A percentile compares a stretch with the other conserved stretches of the same genome.
These are phyloP conservation scores for Spiromastix sp. DNA, from an alignment of 2,329 filamentous ascomycete genomes.

Conservation along the genomic window DNA sequence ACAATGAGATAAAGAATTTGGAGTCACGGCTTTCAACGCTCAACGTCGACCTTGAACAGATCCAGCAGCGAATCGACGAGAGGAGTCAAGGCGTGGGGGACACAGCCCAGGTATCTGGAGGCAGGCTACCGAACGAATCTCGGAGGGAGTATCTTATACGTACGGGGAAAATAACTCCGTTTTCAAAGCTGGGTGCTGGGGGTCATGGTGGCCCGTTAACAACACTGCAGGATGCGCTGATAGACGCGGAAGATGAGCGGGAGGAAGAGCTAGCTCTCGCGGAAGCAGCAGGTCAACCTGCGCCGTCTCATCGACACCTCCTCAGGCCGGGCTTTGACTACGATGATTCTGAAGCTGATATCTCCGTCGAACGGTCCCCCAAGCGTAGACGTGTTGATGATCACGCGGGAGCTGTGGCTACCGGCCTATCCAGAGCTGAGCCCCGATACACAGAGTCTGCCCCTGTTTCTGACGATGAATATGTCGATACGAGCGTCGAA, in stretches of 20 bases:
- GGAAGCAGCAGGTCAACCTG: conserved; percentile 24
- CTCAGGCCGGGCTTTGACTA: conserved; percentile 62
- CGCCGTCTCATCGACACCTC: conserved; percentile 61
- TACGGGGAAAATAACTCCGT: conserved; percentile 95
- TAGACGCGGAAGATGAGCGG: conserved; percentile 69
- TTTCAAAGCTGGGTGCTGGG: conserved; percentile 64
- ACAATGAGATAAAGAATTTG: conserved; percentile 53
- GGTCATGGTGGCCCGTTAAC: conserved; percentile 30
- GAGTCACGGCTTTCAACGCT: conserved; percentile 54
- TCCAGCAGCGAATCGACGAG: conserved; percentile 68
- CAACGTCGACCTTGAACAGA: conserved; percentile 66
- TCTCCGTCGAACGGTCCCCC: conserved; percentile 17
- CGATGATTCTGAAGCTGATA: conserved; percentile 27
- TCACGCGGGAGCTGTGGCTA: neutral
- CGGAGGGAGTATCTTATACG: conserved; percentile 84
- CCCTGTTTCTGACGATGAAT: conserved; percentile 26
- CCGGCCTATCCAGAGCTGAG: neutral
- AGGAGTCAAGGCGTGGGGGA: conserved; percentile 51
- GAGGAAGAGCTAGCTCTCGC: conserved; percentile 41
- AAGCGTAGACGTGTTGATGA: conserved; percentile 28
- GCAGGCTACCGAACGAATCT: conserved; percentile 64
- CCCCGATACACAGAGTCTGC: conserved; percentile 11
- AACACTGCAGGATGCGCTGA: conserved; percentile 63
- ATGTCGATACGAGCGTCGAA: conserved; percentile 11
- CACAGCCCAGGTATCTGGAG: conserved; percentile 34